A percentile compares a stretch with the other conserved stretches of the same genome.
Evolutionary conservation across 352 stramenopile species (phyloP).

Genomic region (Globisporangium nagaii): DNA sequence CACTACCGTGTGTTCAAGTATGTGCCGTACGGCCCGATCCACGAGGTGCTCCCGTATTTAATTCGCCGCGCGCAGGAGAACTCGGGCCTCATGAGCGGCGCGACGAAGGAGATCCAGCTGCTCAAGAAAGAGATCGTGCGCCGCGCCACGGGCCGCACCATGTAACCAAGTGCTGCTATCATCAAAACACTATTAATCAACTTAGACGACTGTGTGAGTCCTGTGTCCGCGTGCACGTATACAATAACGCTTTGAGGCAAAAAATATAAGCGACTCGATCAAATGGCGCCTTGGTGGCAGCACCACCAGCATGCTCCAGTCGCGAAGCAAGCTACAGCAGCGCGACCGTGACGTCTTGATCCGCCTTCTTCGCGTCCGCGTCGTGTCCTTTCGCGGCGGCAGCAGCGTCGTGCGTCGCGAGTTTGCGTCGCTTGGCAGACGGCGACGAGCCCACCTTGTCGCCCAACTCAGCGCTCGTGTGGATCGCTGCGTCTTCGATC

Average conservation of each 20-base stretch:
- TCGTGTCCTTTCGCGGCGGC: background rate
- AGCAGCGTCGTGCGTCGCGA: background rate
- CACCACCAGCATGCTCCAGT: no score
- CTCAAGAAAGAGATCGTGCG: constrained; percentile 66
- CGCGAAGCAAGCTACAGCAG: background rate
- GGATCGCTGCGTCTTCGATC: constrained; percentile 11
- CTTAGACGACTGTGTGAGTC: no score
- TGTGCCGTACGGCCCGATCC: constrained; percentile 95
- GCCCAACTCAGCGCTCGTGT: constrained; percentile 6
- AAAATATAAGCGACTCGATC: no score
- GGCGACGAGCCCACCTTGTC: constrained; percentile 2
- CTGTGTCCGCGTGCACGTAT: no score
- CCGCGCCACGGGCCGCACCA: constrained; percentile 13
- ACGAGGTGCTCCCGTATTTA: constrained; percentile 97
- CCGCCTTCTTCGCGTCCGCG: background rate
- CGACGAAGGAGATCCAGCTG: constrained; percentile 68
- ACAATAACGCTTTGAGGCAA: no score
- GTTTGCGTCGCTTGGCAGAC: constrained; percentile 7
- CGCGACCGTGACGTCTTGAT: constrained; percentile 3
- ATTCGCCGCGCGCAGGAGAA: constrained; percentile 97
- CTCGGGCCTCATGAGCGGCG: constrained; percentile 84
- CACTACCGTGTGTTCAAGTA: constrained; percentile 97
- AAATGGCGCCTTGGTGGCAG: no score
- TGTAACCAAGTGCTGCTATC: constrained; percentile 4
- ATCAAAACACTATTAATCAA: no score